Evolutionary conservation across 306 rosid genomes (phyloP).

Genomic region (Sicyos edulis): DNA sequence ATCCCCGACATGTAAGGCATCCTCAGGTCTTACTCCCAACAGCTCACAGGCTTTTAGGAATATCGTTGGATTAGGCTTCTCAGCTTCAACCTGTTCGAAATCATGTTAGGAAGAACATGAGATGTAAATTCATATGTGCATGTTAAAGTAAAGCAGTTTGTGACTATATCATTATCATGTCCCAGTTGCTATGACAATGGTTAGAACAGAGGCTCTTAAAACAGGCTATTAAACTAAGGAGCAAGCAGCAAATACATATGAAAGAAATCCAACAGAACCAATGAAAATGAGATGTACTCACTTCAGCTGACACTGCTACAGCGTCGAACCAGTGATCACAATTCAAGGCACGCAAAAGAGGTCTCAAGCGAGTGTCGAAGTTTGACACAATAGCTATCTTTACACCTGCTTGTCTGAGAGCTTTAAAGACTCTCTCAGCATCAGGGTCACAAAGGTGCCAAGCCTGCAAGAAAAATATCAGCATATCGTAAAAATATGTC

Average conservation of each 20-base stretch:
- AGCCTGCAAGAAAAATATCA: conserved; percentile 44
- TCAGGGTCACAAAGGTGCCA: conserved; percentile 95
- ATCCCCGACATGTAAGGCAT: too few relatives aligned
- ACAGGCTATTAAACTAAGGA: neutral
- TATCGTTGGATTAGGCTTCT: too few relatives aligned
- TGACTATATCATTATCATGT: too few relatives aligned
- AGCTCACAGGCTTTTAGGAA: too few relatives aligned
- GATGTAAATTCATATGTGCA: too few relatives aligned
- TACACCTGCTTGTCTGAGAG: conserved; percentile 73
- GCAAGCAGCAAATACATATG: neutral
- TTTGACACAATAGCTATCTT: conserved; percentile 81
- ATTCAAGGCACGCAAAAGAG: conserved; percentile 62
- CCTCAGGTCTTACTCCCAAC: too few relatives aligned
- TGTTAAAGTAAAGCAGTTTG: too few relatives aligned
- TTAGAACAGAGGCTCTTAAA: neutral
- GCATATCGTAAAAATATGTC: conserved; percentile 20
- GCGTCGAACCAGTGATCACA: conserved; percentile 97
- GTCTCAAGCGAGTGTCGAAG: conserved; percentile 86
- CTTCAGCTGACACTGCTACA: conserved; percentile 96
- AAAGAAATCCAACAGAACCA: neutral
- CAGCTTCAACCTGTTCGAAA: too few relatives aligned
- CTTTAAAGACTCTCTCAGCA: conserved; percentile 61
- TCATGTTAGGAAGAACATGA: too few relatives aligned
- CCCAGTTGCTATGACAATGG: too few relatives aligned
- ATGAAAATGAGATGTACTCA: conserved; percentile 24